Base-by-base conservation (phyloP, 2,329 filamentous ascomycete species). In the Monosporascus ibericus region DNA sequence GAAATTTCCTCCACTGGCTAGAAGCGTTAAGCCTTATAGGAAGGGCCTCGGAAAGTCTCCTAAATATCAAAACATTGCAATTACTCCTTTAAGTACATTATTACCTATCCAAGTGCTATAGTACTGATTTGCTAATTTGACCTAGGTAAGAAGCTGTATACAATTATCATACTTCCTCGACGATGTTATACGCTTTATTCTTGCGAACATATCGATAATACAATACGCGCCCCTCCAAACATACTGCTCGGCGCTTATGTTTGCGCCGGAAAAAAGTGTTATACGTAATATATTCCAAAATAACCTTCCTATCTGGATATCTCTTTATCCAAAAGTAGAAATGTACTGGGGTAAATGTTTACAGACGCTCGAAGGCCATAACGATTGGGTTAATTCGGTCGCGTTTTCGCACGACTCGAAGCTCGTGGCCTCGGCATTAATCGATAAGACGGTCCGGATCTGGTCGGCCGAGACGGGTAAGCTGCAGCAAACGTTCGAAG, bases 171-270 rank as follows among this genome's bases (percentile, higher is more conserved):
- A 27, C 5, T 68, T 61, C 51, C 27, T 65, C 48, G 57, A 50
- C 20, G 62, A 70, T 48, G 52, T 57, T 38, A 54, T 59, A 48
- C 62, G 63, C 44, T 67, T 58, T 56, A 52, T 55, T 30, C 63
- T 55, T 14, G 48, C 58, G 42, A 65, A 52, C 52, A 58, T 47
- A 48, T 52, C 36, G 44, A 48, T 62, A 42, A 65, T 70, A 49
- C 50, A 67, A 49, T 36, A 54, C 9, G 52, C 65, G 3, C 62
- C 67, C 30, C 56, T 64, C 17, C 67, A 72, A 52, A 40, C 59
- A 49, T 72, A 72, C 55, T 65, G 49, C 48, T 69, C 58, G 46
- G 65, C 50, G 25, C 65, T 60, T 34, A 55, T 58, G 47, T 71
- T 72, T 55, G 59, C 64, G 14, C 69, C 67, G 46, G 34, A 52